Conservation (phyloP, 1,284 basidiomycete species). For the Agroathelia rolfsii region DNA sequence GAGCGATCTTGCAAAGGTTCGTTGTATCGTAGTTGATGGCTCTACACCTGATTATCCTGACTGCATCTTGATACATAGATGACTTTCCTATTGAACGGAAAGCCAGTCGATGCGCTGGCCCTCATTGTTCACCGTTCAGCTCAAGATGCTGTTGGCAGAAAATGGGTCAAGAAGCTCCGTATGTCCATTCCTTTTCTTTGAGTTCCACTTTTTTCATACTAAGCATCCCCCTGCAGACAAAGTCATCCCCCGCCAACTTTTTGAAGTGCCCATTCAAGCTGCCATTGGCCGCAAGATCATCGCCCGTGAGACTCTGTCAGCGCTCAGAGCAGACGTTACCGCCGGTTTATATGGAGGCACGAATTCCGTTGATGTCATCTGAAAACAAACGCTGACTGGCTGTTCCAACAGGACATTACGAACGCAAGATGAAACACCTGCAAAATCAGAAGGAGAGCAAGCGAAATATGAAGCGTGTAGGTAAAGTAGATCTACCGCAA, state of each 20-base stretch:
- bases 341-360: constrained; percentile 86
- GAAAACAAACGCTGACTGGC: no score
- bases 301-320: constrained; percentile 82
- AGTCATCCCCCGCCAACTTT: constrained; percentile 87
- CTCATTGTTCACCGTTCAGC: constrained; percentile 75
- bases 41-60: not conserved
- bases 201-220: not conserved
- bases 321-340: constrained; percentile 89
- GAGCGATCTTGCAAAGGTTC: constrained; percentile 75
- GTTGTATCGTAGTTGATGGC: no score
- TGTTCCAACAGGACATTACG: constrained; percentile 58
- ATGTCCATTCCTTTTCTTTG: constrained; percentile 18
- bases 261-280: constrained; percentile 90
- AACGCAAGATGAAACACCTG: constrained; percentile 87
- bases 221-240: constrained; percentile 43
- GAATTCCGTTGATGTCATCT: not conserved
- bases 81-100: constrained; percentile 79
- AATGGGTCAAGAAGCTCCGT: constrained; percentile 89
- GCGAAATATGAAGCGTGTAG: constrained; percentile 74
- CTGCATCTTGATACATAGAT: constrained; percentile 37
- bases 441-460: constrained; percentile 92
- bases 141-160: constrained; percentile 61
- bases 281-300: constrained; percentile 81
- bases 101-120: constrained; percentile 87
- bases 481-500: constrained; percentile 83